Evolutionary conservation across 495 filamentous ascomycete species (phyloP), one percentile per base, ranked within the genome.

Genomic region (Trichoderma asperelloides): DNA sequence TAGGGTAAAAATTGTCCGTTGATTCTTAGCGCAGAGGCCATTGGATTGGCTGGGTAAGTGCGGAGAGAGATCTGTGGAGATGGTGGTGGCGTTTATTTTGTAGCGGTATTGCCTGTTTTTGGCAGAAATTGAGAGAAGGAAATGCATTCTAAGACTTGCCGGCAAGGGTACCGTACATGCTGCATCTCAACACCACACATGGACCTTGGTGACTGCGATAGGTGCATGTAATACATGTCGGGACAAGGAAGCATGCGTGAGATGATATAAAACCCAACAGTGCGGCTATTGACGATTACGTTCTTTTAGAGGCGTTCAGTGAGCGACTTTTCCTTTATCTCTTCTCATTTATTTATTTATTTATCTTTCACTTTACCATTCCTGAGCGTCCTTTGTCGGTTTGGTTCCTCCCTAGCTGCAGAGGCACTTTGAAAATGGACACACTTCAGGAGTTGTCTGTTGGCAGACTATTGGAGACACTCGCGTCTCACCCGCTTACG

Each of bases 61-160:
- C n/a, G 43, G 25, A 30, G n/a, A 30, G 55, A 30, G 25, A 60
- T 60, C 55, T 60, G 55, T 60, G 55, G 55, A 30, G 55, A 60
- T 60, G 23, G 27, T 60, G 27, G 23, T 25, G 27, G 16, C 13
- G 21, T 16, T 47, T 47, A 11, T 6, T 25, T 5, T 60, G 55
- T 60, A 60, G 55, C 27, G 55, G 25, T 30, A 60, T 28, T 60
- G 55, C 55, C 55, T 60, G n/a, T 15, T 21, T 60, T 21, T 23
- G 55, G 55, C 23, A 60, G 25, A 21, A 28, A 0, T 6, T 2
- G 16, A 15, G 55, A 60, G 55, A 60, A 23, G 6, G 1, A 21
- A 5, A 21, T 16, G 8, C n/a, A 25, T 21, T 16, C 49, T 55
- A 2, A 55, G 9, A 55, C 0, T 55, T n/a, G 1, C 21, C n/a